Evolutionary conservation across 2,329 filamentous ascomycete species (phyloP).

Genomic region (Aspergillaceae sp.): DNA sequence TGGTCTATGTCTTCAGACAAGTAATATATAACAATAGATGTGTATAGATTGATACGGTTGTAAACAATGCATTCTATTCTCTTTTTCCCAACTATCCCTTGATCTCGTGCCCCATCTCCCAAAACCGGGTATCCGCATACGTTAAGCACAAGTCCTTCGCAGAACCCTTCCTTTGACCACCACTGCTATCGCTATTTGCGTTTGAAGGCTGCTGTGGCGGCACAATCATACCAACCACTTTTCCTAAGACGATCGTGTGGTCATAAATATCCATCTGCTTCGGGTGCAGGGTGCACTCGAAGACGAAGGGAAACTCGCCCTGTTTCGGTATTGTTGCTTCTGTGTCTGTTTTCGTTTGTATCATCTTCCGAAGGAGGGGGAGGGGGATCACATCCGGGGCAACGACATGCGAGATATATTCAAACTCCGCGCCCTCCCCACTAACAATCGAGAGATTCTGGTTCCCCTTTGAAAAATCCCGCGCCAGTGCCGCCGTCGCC

Average conservation of each 20-base stretch:
- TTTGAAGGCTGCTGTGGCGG: background rate
- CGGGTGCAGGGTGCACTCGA: slow-evolving; percentile 31
- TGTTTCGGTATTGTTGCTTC: slow-evolving; percentile 4
- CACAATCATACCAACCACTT: slow-evolving; percentile 23
- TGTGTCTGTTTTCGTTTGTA: slow-evolving; percentile 3
- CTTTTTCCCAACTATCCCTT: too few species aligned
- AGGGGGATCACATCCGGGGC: too few species aligned
- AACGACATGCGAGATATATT: slow-evolving; percentile 14
- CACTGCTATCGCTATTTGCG: background rate
- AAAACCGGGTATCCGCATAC: slow-evolving; percentile 37
- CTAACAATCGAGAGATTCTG: slow-evolving; percentile 22
- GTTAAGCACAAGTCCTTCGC: slow-evolving; percentile 27
- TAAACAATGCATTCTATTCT: too few species aligned
- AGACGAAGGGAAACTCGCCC: slow-evolving; percentile 31
- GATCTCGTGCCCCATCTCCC: slow-evolving; percentile 31
- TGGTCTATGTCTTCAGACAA: too few species aligned
- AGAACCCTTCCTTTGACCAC: background rate
- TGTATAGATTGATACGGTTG: background rate
- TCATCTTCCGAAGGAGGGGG: background rate
- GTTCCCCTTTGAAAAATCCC: slow-evolving; percentile 35
- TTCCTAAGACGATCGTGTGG: slow-evolving; percentile 34
- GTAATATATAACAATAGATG: too few species aligned
- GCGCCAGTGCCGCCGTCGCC: slow-evolving; percentile 27
- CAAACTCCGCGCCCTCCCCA: slow-evolving; percentile 19
- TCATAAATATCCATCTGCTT: slow-evolving; percentile 31